phyloP scores from a whole-genome alignment of 306 rosid species.

The Quercus cerris region DNA sequence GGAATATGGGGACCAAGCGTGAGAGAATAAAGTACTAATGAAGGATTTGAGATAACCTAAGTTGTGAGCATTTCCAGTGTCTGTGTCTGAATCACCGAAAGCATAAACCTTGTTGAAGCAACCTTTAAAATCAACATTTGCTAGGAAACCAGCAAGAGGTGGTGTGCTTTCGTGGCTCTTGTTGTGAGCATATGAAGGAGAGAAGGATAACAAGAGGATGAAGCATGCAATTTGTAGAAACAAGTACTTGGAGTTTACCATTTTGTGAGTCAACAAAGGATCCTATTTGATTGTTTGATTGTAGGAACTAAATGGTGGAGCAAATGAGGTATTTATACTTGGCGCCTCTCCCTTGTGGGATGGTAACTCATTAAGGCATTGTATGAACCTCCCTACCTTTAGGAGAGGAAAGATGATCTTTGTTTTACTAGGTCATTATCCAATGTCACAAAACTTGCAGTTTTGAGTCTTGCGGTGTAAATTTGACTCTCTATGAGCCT shows the following conservation, averaged over 20 bases:
- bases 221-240: background rate
- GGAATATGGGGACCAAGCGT: too few relatives aligned
- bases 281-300: background rate
- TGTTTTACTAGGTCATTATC: background rate
- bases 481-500: background rate
- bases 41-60: slow-evolving; percentile 3
- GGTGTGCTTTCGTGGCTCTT: too few relatives aligned
- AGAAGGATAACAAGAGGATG: background rate
- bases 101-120: too few relatives aligned
- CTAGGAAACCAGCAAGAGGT: background rate
- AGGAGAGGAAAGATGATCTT: background rate
- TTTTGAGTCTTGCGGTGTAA: background rate
- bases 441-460: background rate
- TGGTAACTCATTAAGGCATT: background rate
- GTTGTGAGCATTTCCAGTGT: background rate
- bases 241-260: background rate
- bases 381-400: slow-evolving; percentile 7
- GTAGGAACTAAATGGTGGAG: background rate
- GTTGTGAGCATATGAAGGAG: background rate
- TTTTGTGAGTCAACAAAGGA: background rate
- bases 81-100: too few relatives aligned
- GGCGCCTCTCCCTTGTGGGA: background rate
- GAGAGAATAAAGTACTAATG: background rate
- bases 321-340: background rate
- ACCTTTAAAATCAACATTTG: too few relatives aligned